These are phyloP conservation scores for Chalciporus piperatus DNA, from an alignment of 768 basidiomycete species.

Conservation along the genomic window DNA sequence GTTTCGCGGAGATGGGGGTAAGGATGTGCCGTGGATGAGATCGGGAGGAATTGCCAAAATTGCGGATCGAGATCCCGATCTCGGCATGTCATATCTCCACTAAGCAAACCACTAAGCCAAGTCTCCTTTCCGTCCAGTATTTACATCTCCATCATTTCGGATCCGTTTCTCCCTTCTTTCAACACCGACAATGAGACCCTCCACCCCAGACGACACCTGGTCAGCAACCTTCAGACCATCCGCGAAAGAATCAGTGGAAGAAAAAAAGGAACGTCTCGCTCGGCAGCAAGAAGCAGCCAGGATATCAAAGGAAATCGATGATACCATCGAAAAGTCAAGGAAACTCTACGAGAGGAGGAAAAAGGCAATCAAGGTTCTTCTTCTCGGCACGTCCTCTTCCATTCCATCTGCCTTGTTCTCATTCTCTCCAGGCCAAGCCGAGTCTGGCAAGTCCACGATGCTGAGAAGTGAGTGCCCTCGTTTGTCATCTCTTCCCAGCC, in stretches of 20 bases:
- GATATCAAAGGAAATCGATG: slow-evolving; percentile 28
- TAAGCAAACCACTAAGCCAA: not conserved
- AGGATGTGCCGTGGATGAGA: too few relatives aligned
- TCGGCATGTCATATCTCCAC: too few relatives aligned
- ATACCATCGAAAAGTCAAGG: slow-evolving; percentile 24
- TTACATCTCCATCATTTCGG: not conserved
- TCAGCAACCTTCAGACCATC: slow-evolving; percentile 23
- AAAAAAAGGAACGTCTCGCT: slow-evolving; percentile 8
- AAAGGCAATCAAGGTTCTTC: slow-evolving; percentile 26
- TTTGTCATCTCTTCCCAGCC: not conserved
- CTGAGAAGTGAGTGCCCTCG: slow-evolving; percentile 19
- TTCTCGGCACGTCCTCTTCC: slow-evolving; percentile 17
- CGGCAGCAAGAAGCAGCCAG: slow-evolving; percentile 23
- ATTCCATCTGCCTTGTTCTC: fast-evolving
- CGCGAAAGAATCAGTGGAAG: slow-evolving; percentile 2
- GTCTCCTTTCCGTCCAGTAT: not conserved
- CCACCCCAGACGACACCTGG: slow-evolving; percentile 18
- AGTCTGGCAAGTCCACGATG: slow-evolving; percentile 33
- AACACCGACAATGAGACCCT: not conserved
- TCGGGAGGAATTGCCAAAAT: too few relatives aligned
- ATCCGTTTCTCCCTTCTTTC: not conserved
- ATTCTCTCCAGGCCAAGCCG: slow-evolving; percentile 25
- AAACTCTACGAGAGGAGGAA: slow-evolving; percentile 25
- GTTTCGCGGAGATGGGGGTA: too few relatives aligned
- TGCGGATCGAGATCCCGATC: not conserved